Evolutionary conservation across 257 asterid species (phyloP), one percentile per base, ranked within the genome.

Genomic region (Petrea volubilis): DNA sequence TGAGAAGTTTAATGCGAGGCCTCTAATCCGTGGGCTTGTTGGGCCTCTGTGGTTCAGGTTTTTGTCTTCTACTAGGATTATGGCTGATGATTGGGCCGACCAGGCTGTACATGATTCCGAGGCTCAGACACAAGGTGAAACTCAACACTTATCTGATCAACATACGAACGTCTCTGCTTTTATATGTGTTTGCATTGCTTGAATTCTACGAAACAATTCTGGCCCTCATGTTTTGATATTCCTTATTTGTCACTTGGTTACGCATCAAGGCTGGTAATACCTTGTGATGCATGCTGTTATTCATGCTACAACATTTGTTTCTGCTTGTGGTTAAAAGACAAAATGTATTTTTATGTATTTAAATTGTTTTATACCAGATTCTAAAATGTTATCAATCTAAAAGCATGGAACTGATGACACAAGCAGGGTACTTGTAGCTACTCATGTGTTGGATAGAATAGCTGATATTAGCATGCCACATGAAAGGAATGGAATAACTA

Each of bases 41-140:
- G 90, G 93, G 31, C 88, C 94, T 28, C 13, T 88, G 21, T 93
- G 96, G 94, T 75, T 93, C 50, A 83, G 96, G 75, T 79, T 75
- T 36, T 67, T 90, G 77, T 87, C 95, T 62, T 78, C 78, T 72
- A 80, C 86, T 41, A 61, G 86, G 76, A 38, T 90, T 50, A 57
- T 79, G 86, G 74, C 79, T 68, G 96, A 83, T 78, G 87, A 83
- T 3, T 90, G 98, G 98, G 96, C 96, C 0, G 92, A 90, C 59
- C 27, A 58, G 49, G 88, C 55, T 44, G 71, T 85, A 67, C 74
- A 77, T 23, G 95, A 84, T 60, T 87, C 95, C 2, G 95, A 93
- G 82, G 69, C 85, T 63, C 90, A 84, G 61, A 57, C 47, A 6
- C 83, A 80, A 86, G 97, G 93, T 87, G 50, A 51, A 27, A 34